phyloP scores from a whole-genome alignment of 129 eudicot species.

The Tanacetum coccineum region DNA sequence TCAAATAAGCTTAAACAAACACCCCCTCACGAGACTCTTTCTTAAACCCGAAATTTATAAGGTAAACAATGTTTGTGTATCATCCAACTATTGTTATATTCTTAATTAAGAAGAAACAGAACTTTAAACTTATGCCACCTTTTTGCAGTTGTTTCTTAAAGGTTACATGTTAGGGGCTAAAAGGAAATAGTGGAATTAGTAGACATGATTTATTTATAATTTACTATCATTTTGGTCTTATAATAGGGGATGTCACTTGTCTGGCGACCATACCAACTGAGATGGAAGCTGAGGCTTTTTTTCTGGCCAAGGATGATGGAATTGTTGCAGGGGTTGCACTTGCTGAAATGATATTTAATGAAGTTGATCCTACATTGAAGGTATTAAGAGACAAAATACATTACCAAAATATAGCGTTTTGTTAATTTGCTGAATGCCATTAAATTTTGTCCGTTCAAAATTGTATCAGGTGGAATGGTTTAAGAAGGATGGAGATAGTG shows the following conservation, averaged over 20 bases:
- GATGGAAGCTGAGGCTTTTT: slow-evolving; percentile 88
- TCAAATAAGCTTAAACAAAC: too few species aligned
- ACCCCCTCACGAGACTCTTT: background rate
- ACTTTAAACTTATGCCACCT: slow-evolving; percentile 1
- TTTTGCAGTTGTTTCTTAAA: background rate
- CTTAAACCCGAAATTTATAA: background rate
- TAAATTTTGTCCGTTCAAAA: background rate
- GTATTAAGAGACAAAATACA: slow-evolving; percentile 26
- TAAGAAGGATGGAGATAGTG: slow-evolving; percentile 70
- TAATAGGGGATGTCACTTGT: slow-evolving; percentile 85
- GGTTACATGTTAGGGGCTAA: background rate
- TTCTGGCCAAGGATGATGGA: slow-evolving; percentile 92
- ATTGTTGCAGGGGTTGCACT: slow-evolving; percentile 90
- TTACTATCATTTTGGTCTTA: background rate
- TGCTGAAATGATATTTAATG: slow-evolving; percentile 84
- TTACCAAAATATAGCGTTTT: background rate
- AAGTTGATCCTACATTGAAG: slow-evolving; percentile 85
- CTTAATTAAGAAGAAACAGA: too few species aligned
- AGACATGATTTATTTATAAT: background rate
- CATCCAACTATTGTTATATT: background rate
- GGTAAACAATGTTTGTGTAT: background rate
- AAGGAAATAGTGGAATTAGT: background rate
- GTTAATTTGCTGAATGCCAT: background rate
- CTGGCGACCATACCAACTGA: slow-evolving; percentile 84
- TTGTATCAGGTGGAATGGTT: slow-evolving; percentile 78